Evolutionary conservation across 129 eudicot genomes (phyloP).

Genomic region (Smallanthus sonchifolius): DNA sequence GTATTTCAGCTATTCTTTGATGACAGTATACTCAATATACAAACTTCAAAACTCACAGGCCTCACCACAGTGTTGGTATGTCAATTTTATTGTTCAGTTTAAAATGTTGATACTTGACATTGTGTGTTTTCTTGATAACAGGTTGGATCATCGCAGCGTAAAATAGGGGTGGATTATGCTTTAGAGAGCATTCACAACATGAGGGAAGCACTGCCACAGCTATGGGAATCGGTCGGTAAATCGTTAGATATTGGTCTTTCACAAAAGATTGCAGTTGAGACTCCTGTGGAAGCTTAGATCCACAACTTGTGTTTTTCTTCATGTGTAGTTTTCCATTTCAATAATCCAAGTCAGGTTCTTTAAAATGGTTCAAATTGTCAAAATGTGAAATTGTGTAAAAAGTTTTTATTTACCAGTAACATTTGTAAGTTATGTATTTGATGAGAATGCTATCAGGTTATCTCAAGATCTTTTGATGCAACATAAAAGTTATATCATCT

Average conservation of each 20-base stretch:
- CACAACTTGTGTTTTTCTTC: not conserved
- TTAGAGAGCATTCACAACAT: constrained; percentile 89
- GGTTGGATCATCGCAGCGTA: constrained; percentile 64
- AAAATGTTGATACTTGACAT: constrained; percentile 36
- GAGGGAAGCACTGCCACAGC: constrained; percentile 77
- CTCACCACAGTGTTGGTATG: constrained; percentile 79
- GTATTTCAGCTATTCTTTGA: constrained; percentile 75
- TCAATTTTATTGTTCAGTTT: not conserved
- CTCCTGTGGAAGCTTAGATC: constrained; percentile 57
- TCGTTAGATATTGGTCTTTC: constrained; percentile 31
- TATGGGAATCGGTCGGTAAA: constrained; percentile 56
- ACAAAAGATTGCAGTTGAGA: constrained; percentile 54
- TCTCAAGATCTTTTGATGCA: too few relatives aligned
- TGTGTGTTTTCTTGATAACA: constrained; percentile 15
- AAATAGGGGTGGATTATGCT: constrained; percentile 73
- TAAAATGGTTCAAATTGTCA: not conserved
- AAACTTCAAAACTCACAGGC: constrained; percentile 52
- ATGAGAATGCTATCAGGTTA: not conserved
- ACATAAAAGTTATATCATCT: too few relatives aligned
- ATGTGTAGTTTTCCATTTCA: not conserved
- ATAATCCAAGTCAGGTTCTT: not conserved
- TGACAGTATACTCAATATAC: constrained; percentile 73
- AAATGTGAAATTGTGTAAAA: constrained; percentile 6
- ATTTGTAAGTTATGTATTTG: not conserved
- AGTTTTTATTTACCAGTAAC: too few relatives aligned